Percentiles rank a stretch among this genome's conserved stretches.
These are phyloP conservation scores for Porpolomopsis calyptriformis DNA, from an alignment of 768 basidiomycete species.

Conservation along the genomic window DNA sequence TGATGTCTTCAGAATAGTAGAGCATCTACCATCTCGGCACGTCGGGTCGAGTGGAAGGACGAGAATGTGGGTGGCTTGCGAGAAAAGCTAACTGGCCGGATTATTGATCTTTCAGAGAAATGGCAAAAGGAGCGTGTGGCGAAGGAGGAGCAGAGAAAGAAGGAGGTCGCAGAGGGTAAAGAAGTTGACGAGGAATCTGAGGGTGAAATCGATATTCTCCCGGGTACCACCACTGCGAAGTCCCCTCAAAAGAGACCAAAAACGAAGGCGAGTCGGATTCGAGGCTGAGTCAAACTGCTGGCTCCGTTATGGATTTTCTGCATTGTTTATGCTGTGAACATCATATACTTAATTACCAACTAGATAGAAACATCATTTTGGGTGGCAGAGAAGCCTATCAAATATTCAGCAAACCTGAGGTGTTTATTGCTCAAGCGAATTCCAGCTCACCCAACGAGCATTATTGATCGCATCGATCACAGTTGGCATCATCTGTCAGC, in stretches of 20 bases:
- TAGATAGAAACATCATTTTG: no score
- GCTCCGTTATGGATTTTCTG: no score
- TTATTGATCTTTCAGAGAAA: conserved; percentile 37
- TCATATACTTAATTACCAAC: no score
- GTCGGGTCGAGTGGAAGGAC: conserved; percentile 44
- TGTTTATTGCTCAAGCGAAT: no score
- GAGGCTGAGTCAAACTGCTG: no score
- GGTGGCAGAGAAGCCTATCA: no score
- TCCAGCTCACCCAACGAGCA: no score
- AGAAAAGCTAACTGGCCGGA: conserved; percentile 31
- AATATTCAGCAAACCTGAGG: no score
- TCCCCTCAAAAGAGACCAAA: neutral
- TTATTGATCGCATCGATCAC: no score
- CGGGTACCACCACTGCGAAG: neutral
- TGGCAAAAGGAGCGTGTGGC: conserved; percentile 40
- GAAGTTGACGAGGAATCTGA: conserved; percentile 15
- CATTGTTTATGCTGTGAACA: no score
- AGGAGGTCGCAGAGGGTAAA: conserved; percentile 21
- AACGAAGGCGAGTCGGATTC: neutral
- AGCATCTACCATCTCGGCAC: conserved; percentile 20
- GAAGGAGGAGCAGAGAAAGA: conserved; percentile 29
- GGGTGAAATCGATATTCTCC: conserved; percentile 12
- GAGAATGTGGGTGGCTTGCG: conserved; percentile 37
- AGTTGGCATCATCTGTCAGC: no score
- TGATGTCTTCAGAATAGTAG: conserved; percentile 4